A percentile compares a stretch with the other conserved stretches of the same genome.
phyloP scores from a whole-genome alignment of 176 grass and related monocot species.

The Triticum dicoccoides region DNA sequence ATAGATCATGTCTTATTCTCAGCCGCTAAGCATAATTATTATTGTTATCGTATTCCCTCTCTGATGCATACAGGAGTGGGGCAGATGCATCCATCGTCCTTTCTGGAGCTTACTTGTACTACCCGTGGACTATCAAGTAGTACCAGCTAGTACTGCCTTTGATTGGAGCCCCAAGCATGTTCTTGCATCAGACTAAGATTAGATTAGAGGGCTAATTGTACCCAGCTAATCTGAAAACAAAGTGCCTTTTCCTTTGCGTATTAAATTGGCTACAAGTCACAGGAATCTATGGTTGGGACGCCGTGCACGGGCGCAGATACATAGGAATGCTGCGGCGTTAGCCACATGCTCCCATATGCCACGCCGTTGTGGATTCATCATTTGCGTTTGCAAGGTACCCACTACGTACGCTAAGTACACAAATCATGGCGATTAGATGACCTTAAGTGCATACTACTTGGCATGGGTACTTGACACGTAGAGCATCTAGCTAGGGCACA shows the following conservation, averaged over 20 bases:
- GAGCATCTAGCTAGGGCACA: conserved; percentile 28
- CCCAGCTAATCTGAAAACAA: neutral
- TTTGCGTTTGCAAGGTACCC: neutral
- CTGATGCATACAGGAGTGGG: too few species aligned
- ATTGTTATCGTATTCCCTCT: too few species aligned
- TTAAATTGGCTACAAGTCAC: neutral
- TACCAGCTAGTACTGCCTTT: too few species aligned
- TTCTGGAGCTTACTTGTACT: neutral
- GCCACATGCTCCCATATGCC: neutral
- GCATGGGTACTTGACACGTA: conserved; percentile 31
- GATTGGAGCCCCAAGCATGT: too few species aligned
- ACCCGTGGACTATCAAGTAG: too few species aligned
- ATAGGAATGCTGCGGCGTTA: neutral
- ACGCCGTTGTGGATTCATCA: neutral
- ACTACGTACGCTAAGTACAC: neutral
- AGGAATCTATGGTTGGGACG: neutral
- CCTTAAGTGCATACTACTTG: neutral
- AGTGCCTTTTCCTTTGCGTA: neutral
- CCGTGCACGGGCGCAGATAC: too few species aligned
- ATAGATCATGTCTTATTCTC: too few species aligned
- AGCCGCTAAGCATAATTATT: too few species aligned
- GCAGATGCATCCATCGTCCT: neutral
- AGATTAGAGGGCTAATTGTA: neutral
- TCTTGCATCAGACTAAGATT: too few species aligned
- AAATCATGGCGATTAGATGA: neutral